Conservation (phyloP, 306 rosid species). For the Cucurbita ficifolia region DNA sequence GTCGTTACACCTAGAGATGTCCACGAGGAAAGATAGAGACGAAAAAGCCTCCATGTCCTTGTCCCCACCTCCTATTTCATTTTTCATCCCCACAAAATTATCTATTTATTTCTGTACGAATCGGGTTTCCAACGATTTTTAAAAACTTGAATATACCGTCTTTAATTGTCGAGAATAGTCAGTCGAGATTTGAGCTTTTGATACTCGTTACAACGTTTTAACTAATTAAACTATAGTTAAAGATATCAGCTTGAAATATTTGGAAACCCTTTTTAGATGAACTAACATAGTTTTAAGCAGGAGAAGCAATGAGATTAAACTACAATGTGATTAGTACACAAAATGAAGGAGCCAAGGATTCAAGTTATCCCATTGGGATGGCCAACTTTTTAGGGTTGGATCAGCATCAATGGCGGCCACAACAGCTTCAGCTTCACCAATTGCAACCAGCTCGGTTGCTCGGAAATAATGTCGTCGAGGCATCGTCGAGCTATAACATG, state of each 20-base stretch:
- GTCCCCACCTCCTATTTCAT: too few relatives aligned
- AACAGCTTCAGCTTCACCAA: conserved; percentile 1
- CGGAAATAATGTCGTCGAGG: neutral
- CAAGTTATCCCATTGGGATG: neutral
- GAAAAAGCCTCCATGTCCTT: too few relatives aligned
- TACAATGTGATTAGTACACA: conserved; percentile 6
- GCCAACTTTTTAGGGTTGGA: neutral
- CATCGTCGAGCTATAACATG: neutral
- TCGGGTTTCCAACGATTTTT: too few relatives aligned
- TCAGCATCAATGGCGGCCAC: conserved; percentile 4
- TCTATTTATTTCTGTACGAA: too few relatives aligned
- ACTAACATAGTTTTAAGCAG: conserved; percentile 19
- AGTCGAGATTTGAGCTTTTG: too few relatives aligned
- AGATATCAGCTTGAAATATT: too few relatives aligned
- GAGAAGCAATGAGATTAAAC: conserved; percentile 35
- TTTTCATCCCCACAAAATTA: too few relatives aligned
- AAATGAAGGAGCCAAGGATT: neutral
- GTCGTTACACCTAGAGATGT: too few relatives aligned
- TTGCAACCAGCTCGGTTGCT: neutral
- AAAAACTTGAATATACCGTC: too few relatives aligned
- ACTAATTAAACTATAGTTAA: too few relatives aligned
- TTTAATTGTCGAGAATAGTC: neutral
- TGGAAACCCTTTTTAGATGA: conserved; percentile 11
- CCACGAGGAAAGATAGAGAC: too few relatives aligned
- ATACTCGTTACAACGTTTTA: too few relatives aligned